Percentiles rank a stretch among this genome's conserved stretches.
Evolutionary conservation across 2,329 filamentous ascomycete genomes (phyloP).

Genomic region (Fusarium papillatum): DNA sequence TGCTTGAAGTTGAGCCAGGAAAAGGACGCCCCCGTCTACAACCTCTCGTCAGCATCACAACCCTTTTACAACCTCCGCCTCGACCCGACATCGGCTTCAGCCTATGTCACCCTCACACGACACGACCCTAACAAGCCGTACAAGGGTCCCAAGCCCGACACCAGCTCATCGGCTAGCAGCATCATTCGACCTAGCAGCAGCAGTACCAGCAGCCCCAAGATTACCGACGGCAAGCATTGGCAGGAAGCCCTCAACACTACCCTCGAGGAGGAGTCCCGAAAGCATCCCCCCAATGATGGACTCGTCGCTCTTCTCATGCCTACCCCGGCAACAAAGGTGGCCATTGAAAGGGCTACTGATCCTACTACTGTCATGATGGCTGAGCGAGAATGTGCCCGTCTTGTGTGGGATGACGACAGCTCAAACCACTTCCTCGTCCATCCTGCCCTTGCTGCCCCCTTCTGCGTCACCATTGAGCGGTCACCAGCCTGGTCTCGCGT

Average conservation of each 20-base stretch:
- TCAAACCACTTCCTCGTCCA: conserved; percentile 73
- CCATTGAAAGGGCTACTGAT: conserved; percentile 71
- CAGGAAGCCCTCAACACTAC: conserved; percentile 70
- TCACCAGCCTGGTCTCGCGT: conserved; percentile 71
- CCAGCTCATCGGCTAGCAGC: conserved; percentile 42
- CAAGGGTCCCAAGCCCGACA: conserved; percentile 55
- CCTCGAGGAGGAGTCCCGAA: conserved; percentile 67
- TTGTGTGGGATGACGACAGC: conserved; percentile 79
- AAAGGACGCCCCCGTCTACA: conserved; percentile 75
- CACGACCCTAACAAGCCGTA: conserved; percentile 72
- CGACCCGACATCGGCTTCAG: conserved; percentile 74
- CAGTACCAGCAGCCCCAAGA: conserved; percentile 41
- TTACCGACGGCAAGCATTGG: conserved; percentile 63
- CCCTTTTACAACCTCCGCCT: conserved; percentile 78
- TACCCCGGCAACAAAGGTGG: conserved; percentile 72
- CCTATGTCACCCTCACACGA: conserved; percentile 70
- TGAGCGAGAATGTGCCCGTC: conserved; percentile 76
- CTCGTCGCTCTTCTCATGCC: conserved; percentile 80
- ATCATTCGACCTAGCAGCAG: conserved; percentile 47
- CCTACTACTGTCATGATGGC: conserved; percentile 72
- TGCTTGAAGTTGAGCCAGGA: conserved; percentile 70
- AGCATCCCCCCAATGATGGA: conserved; percentile 70
- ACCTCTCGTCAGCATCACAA: conserved; percentile 70
- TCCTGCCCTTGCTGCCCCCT: conserved; percentile 73
- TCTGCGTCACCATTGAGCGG: conserved; percentile 71